Percentiles rank a stretch among this genome's conserved stretches.
Evolutionary conservation across 441 rosid species (phyloP).

Genomic region (Pelargonium fulgidum): DNA sequence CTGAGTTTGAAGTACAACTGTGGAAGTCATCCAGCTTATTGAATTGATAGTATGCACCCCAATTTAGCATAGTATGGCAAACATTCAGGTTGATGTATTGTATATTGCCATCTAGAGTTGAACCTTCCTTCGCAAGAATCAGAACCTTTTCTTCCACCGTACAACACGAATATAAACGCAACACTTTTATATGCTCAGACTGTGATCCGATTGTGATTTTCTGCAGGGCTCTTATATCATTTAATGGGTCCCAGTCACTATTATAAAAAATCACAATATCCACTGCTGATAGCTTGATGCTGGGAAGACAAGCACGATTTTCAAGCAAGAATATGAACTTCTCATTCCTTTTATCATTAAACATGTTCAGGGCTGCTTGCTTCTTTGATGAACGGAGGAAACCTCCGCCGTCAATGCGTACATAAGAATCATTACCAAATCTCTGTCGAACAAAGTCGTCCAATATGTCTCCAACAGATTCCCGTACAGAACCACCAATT

Average conservation of each 20-base stretch:
- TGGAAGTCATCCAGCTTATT: constrained; percentile 60
- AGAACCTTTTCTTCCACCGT: constrained; percentile 78
- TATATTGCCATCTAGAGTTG: constrained; percentile 34
- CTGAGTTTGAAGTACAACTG: constrained; percentile 17
- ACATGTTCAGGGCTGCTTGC: constrained; percentile 51
- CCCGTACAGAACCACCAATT: constrained; percentile 44
- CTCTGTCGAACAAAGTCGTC: constrained; percentile 73
- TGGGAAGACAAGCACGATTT: constrained; percentile 64
- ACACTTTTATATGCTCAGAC: constrained; percentile 50
- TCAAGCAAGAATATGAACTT: constrained; percentile 81
- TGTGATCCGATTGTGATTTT: constrained; percentile 57
- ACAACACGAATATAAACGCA: constrained; percentile 61
- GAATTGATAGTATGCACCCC: constrained; percentile 71
- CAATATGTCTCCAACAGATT: constrained; percentile 66
- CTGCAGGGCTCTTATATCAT: constrained; percentile 64
- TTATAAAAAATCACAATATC: constrained; percentile 62
- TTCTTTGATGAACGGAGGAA: constrained; percentile 33
- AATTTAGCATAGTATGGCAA: constrained; percentile 62
- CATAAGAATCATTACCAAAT: constrained; percentile 76
- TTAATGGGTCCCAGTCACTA: constrained; percentile 73
- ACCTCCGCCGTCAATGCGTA: constrained; percentile 53
- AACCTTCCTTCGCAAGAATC: constrained; percentile 58
- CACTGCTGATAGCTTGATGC: constrained; percentile 68
- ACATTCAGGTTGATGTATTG: constrained; percentile 34
- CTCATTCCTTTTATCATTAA: constrained; percentile 51